These are phyloP conservation scores for Coemansia sp. DNA, from an alignment of 192 early-diverging fungal species.

Conservation along the genomic window DNA sequence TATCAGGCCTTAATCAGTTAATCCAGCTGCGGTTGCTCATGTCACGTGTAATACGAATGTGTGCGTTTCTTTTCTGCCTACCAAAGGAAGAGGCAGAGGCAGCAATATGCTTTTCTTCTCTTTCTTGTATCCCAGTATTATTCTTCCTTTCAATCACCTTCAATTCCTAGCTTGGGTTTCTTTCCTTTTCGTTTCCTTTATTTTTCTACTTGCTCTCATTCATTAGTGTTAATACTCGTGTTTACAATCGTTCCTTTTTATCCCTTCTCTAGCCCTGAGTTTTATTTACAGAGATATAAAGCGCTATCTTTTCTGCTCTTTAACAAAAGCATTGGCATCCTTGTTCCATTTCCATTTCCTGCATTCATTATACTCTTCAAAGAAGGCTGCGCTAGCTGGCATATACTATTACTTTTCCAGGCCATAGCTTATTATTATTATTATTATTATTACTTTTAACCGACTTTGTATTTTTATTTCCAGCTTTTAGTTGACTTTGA, in stretches of 20 bases:
- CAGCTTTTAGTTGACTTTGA: not conserved
- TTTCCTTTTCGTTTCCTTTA: not conserved
- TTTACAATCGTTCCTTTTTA: not conserved
- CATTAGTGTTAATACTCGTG: not conserved
- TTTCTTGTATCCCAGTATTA: too few relatives aligned
- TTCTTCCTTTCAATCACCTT: too few relatives aligned
- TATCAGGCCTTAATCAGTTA: too few relatives aligned
- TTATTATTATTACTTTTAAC: not conserved
- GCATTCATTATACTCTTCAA: conserved; percentile 2
- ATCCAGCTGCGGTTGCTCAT: too few relatives aligned
- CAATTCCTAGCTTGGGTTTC: too few relatives aligned
- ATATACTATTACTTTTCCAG: not conserved
- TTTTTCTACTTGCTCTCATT: not conserved
- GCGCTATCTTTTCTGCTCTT: not conserved
- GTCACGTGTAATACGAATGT: too few relatives aligned
- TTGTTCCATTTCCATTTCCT: not conserved
- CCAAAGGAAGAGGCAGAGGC: too few relatives aligned
- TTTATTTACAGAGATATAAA: not conserved
- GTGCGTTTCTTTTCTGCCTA: too few relatives aligned
- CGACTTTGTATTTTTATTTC: conserved; percentile 6
- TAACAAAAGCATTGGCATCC: conserved; percentile 2
- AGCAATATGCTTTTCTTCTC: too few relatives aligned
- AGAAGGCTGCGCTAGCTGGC: not conserved
- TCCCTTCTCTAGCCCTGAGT: not conserved
- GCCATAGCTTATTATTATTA: not conserved